These are phyloP conservation scores for Primulina tabacum DNA, from an alignment of 257 asterid genomes.

Conservation along the genomic window DNA sequence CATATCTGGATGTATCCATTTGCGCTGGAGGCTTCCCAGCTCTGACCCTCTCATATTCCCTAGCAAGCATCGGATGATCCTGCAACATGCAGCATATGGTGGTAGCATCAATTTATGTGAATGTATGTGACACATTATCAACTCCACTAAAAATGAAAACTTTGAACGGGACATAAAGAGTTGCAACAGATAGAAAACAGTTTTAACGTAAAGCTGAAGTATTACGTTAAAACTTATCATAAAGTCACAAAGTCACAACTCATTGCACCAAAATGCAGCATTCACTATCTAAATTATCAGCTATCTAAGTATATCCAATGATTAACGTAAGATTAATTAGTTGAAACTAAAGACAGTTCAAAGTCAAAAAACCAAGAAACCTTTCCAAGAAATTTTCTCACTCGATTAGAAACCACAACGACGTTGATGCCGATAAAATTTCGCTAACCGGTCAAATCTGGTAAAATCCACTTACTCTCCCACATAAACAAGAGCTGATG, in stretches of 20 bases:
- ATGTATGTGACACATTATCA: neutral
- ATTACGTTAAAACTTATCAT: neutral
- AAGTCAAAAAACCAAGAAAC: no score
- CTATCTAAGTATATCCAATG: neutral
- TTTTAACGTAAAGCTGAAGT: neutral
- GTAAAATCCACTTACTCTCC: neutral
- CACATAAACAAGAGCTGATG: neutral
- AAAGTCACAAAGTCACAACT: neutral
- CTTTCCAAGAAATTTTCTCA: no score
- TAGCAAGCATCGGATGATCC: conserved; percentile 97
- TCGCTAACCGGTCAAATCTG: neutral
- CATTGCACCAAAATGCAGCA: neutral
- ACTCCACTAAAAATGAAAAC: conserved; percentile 10
- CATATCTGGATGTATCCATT: conserved; percentile 87
- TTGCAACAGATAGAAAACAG: neutral
- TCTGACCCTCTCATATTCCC: conserved; percentile 91
- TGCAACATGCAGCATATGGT: conserved; percentile 27
- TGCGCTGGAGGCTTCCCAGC: conserved; percentile 92
- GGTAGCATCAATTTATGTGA: neutral
- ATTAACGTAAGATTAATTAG: no score
- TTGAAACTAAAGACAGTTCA: no score
- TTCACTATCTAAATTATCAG: neutral
- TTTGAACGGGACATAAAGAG: neutral
- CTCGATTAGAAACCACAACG: neutral
- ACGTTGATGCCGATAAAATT: no score